Percentiles rank a stretch among this genome's conserved stretches.
These are phyloP conservation scores for Aspergillus ustus DNA, from an alignment of 2,329 filamentous ascomycete genomes.

Conservation along the genomic window DNA sequence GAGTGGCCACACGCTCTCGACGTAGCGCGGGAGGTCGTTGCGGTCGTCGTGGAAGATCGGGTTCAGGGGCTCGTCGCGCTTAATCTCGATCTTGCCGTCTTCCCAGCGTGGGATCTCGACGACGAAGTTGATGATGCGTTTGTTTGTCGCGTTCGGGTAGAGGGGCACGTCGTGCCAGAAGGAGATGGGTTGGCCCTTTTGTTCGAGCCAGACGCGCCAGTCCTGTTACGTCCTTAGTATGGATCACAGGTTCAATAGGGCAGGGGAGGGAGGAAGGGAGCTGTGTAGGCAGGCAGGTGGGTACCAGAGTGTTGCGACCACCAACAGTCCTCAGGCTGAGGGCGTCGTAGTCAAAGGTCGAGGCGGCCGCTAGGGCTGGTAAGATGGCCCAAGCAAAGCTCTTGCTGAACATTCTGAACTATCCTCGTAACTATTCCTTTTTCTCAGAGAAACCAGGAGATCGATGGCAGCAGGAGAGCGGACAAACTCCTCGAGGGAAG, in stretches of 20 bases:
- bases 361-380: background rate
- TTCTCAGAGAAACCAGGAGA: background rate
- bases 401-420: background rate
- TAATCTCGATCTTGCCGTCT: conserved; percentile 10
- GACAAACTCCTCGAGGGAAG: background rate
- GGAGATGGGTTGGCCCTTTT: conserved; percentile 2
- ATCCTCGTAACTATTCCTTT: background rate
- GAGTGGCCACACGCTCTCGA: conserved; percentile 2
- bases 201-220: conserved; percentile 10
- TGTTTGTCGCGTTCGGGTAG: background rate
- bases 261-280: background rate
- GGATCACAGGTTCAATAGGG: background rate
- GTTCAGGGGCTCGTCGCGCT: background rate
- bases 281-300: too few relatives aligned
- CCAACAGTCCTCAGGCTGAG: conserved; percentile 6
- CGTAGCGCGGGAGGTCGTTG: background rate
- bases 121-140: conserved; percentile 7
- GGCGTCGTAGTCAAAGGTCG: conserved; percentile 4
- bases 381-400: background rate
- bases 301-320: conserved; percentile 2
- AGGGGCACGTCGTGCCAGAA: conserved; percentile 13
- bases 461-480: background rate
- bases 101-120: conserved; percentile 7
- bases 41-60: conserved; percentile 9
- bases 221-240: background rate